Conservation (phyloP, 1,284 basidiomycete species). For the Moesziomyces aphidis region DNA sequence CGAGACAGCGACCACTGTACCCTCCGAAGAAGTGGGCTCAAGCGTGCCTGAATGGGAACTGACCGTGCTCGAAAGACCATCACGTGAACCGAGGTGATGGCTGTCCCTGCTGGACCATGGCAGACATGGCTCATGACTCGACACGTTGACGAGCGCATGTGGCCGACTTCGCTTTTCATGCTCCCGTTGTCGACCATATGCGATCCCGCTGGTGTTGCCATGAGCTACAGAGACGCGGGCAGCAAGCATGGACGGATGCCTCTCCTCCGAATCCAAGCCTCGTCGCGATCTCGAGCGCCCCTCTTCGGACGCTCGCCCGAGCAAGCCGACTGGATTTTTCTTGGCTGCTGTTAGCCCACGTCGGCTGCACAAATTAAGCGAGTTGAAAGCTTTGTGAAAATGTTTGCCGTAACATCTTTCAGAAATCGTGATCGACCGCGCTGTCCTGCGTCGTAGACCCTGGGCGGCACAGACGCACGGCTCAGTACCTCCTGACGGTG, state of each 20-base stretch:
- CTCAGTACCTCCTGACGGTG: not conserved
- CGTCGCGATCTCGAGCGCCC: not conserved
- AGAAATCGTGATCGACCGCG: conserved; percentile 28
- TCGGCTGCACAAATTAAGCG: too few relatives aligned
- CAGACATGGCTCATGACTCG: too few relatives aligned
- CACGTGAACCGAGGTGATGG: too few relatives aligned
- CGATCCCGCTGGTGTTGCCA: not conserved
- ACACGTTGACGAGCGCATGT: too few relatives aligned
- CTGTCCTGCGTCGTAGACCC: conserved; percentile 29
- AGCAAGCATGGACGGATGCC: conserved; percentile 12
- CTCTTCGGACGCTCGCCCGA: not conserved
- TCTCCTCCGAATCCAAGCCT: conserved; percentile 12
- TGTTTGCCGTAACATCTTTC: conserved; percentile 2
- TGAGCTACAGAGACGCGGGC: not conserved
- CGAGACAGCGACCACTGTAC: too few relatives aligned
- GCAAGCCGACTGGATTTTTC: not conserved
- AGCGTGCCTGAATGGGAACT: too few relatives aligned
- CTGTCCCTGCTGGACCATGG: too few relatives aligned
- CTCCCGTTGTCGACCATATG: not conserved
- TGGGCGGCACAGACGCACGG: not conserved
- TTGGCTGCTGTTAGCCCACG: not conserved
- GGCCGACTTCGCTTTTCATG: not conserved
- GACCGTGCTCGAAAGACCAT: too few relatives aligned
- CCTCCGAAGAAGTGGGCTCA: too few relatives aligned
- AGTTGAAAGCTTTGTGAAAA: too few relatives aligned